Evolutionary conservation across 176 grass and related monocot species (phyloP).

Genomic region (Musa schizocarpa): DNA sequence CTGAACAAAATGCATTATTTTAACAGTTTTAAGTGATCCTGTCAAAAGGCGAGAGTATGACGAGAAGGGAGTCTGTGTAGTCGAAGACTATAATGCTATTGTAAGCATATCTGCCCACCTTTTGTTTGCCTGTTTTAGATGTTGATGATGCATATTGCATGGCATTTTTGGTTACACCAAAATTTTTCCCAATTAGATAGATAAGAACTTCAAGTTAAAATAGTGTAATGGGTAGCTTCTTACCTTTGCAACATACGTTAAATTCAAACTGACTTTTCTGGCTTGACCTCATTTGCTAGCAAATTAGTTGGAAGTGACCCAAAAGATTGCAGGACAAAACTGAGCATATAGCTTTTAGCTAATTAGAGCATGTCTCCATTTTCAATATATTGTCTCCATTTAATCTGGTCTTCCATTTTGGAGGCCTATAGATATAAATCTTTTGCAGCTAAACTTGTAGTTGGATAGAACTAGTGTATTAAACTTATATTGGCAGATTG

Average conservation of each 20-base stretch:
- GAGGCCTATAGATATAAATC: not conserved
- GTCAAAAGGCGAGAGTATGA: conserved; percentile 77
- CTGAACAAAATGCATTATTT: conserved; percentile 15
- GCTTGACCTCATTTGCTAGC: not conserved
- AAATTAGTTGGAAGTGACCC: not conserved
- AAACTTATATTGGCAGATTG: not conserved
- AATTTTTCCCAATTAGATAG: not conserved
- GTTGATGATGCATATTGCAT: not conserved
- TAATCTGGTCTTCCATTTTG: not conserved
- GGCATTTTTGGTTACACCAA: not conserved
- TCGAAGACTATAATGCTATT: conserved; percentile 69
- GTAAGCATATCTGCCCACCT: conserved; percentile 25
- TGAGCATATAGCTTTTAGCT: not conserved
- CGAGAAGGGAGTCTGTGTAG: conserved; percentile 50
- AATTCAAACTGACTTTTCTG: not conserved
- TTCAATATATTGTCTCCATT: not conserved
- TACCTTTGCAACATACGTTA: not conserved
- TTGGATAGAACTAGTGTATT: not conserved
- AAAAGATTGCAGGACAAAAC: not conserved
- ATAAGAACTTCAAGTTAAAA: not conserved
- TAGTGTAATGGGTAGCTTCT: not conserved
- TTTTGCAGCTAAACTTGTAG: not conserved
- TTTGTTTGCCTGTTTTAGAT: not conserved
- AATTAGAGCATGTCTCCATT: not conserved
- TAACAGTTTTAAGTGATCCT: conserved; percentile 84